A percentile compares a stretch with the other conserved stretches of the same genome.
Conservation (phyloP, 306 rosid species). For the Ammopiptanthus mongolicus region DNA sequence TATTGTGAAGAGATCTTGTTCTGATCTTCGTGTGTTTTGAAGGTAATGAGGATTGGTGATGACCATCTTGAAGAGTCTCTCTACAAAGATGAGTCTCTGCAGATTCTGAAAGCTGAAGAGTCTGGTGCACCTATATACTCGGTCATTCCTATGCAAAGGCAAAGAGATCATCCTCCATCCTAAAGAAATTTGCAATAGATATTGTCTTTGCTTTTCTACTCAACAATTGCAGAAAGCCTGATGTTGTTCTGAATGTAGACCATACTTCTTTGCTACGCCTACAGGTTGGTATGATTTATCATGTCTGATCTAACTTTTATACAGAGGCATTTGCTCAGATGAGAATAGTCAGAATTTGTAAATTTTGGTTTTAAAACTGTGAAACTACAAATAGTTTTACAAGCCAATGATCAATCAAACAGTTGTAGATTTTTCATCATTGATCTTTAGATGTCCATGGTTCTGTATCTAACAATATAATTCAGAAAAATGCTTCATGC, state of each 20-base stretch:
- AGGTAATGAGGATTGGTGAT: not conserved
- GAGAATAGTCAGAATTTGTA: not conserved
- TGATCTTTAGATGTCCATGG: too few species aligned
- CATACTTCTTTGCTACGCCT: constrained; percentile 52
- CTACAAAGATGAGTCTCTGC: constrained; percentile 41
- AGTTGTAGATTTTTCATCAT: too few species aligned
- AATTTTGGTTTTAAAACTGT: not conserved
- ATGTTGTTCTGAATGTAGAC: constrained; percentile 50
- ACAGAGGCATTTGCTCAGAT: not conserved
- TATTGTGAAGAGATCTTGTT: constrained; percentile 22
- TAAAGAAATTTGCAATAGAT: constrained; percentile 57
- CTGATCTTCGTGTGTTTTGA: constrained; percentile 23
- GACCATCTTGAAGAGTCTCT: constrained; percentile 11
- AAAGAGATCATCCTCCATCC: constrained; percentile 50
- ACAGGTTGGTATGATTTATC: constrained; percentile 67
- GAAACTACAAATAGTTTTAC: not conserved
- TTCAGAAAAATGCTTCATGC: too few species aligned
- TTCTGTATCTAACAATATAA: not conserved
- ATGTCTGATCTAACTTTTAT: constrained; percentile 33
- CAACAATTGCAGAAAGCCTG: constrained; percentile 55
- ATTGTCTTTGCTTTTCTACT: constrained; percentile 46
- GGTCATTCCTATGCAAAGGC: constrained; percentile 67
- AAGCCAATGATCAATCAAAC: not conserved
- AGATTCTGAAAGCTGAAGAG: constrained; percentile 57
- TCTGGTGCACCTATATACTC: constrained; percentile 54